Base-by-base conservation (phyloP, 805 yeast species). In the Henningerozyma blattae region DNA sequence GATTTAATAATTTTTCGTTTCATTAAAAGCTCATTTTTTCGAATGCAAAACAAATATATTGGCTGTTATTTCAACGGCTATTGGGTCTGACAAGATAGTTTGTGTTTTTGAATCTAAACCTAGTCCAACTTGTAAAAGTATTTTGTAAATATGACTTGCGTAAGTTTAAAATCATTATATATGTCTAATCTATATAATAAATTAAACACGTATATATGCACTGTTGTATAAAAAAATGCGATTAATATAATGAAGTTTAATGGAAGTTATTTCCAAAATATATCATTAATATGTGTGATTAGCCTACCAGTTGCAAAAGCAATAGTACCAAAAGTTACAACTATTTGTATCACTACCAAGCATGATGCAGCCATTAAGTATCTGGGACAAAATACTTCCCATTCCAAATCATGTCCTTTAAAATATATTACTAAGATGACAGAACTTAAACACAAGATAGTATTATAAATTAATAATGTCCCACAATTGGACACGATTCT, bases 381-480 rank as follows among this genome's bases (percentile, higher is more conserved):
- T 42, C 97, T 67, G 4, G 99, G 99, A 1, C 97, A 96, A 61
- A 91, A 91, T 22, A 91, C 82, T 61, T 91, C 91, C 98, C 98
- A 91, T 18, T 93, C 95, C 98, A 91, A 91, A 46, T 91, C 66
- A 60, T 91, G 99, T 43, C 99, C 70, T 50, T 94, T 72, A 56
- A 89, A 83, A 45, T 77, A 72, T 10, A 85, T 76, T 0, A 94
- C 86, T 67, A 85, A 85, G 8, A 81, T 62, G 54, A 85, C 73
- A n/a, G 93, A 73, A 33, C 82, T 71, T 36, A 81, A 59, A 25
- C 91, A 74, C 12, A 81, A 59, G 22, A 77, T 62, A 3, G 84
- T 70, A 44, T 83, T 84, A 49, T 84, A 80, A 5, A 80, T 68
- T 22, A 82, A 46, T 30, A 81, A 57, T 7, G 83, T 69, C 3